phyloP scores from a whole-genome alignment of 495 filamentous ascomycete species.

The Ramalina intermedia region DNA sequence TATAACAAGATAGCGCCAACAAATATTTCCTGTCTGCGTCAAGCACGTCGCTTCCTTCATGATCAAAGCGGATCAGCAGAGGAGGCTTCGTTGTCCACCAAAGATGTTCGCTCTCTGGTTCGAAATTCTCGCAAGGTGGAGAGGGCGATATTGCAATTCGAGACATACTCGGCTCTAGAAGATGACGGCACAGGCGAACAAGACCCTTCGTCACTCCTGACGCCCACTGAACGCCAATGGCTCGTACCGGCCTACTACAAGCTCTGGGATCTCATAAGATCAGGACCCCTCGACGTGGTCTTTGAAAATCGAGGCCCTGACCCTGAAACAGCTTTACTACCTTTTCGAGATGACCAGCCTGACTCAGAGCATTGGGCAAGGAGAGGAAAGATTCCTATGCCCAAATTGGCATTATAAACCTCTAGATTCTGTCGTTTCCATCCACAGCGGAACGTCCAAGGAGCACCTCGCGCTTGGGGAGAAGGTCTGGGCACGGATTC shows the following conservation, averaged over 20 bases:
- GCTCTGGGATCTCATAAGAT: conserved; percentile 8
- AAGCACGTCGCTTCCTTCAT: conserved; percentile 5
- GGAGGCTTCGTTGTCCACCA: conserved; percentile 1
- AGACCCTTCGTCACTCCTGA: conserved; percentile 3
- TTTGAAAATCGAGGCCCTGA: conserved; percentile 3
- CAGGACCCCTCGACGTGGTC: conserved; percentile 1
- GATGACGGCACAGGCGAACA: not conserved
- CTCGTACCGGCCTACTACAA: conserved; percentile 6
- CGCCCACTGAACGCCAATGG: conserved; percentile 4
- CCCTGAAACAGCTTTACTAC: conserved; percentile 6
- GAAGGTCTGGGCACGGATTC: conserved; percentile 2
- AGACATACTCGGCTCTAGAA: not conserved
- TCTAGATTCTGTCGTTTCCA: conserved; percentile 1
- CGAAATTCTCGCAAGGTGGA: conserved; percentile 2
- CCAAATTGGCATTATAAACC: not conserved
- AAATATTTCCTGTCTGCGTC: not conserved
- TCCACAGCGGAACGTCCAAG: not conserved
- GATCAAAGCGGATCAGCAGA: conserved; percentile 2
- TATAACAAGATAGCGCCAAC: conserved; percentile 1
- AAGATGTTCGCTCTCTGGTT: conserved; percentile 1
- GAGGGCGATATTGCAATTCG: conserved; percentile 6
- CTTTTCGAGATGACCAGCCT: conserved; percentile 9
- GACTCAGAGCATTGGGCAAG: conserved; percentile 5
- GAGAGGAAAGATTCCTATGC: conserved; percentile 1
- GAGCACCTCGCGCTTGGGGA: conserved; percentile 1